Evolutionary conservation across 73 alveolate species (phyloP).

Genomic region (Breviolum minutum): DNA sequence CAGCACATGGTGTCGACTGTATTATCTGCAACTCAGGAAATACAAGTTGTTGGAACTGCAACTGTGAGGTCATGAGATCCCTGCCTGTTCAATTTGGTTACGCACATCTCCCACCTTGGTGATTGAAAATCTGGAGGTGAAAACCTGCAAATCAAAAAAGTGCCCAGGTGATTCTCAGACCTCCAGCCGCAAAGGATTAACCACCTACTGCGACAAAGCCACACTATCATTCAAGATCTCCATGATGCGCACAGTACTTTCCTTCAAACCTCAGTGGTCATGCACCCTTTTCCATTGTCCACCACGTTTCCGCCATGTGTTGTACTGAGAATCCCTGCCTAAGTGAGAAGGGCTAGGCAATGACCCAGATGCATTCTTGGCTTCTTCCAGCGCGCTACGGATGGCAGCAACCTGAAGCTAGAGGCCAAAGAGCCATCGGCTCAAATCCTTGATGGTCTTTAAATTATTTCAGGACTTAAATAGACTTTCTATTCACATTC

Average conservation of each 20-base stretch:
- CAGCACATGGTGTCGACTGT: not conserved
- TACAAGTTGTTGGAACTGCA: no score
- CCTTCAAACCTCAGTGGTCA: conserved; percentile 20
- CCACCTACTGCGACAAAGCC: not conserved
- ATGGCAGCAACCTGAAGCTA: conserved; percentile 30
- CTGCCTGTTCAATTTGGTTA: not conserved
- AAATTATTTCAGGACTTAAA: no score
- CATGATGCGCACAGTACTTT: conserved; percentile 67
- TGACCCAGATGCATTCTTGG: conserved; percentile 21
- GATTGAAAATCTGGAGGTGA: not conserved
- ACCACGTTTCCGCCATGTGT: not conserved
- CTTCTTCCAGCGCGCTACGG: conserved; percentile 58
- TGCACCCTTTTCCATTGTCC: not conserved
- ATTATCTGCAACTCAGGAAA: no score
- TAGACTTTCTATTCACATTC: no score
- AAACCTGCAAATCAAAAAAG: not conserved
- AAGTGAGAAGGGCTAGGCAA: conserved; percentile 75
- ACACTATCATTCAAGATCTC: conserved; percentile 16
- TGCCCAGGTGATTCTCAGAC: not conserved
- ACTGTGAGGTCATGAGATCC: no score
- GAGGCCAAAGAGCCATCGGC: not conserved
- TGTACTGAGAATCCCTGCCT: not conserved
- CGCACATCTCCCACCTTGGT: not conserved
- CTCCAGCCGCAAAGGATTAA: not conserved
- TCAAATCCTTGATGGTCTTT: not conserved